Conservation (phyloP, 2,329 filamentous ascomycete genomes). For the Hymenoscyphus fructigenus region DNA sequence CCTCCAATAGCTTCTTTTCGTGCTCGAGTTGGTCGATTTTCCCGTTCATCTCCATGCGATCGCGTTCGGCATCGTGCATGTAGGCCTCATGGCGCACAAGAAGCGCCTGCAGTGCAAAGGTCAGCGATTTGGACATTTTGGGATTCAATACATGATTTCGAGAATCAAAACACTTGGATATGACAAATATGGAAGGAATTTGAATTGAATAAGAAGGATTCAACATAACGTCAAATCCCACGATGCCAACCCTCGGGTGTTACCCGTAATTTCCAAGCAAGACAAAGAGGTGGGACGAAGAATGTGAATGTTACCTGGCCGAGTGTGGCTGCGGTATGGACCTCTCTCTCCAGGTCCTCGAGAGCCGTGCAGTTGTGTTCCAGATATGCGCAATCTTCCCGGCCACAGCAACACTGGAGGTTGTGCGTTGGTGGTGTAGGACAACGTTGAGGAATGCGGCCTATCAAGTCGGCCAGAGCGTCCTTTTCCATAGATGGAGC, state of each 20-base stretch:
- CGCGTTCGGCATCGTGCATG: constrained; percentile 86
- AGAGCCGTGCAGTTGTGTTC: constrained; percentile 77
- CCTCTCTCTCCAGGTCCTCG: constrained; percentile 81
- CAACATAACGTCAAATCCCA: constrained; percentile 6
- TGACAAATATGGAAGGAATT: background rate
- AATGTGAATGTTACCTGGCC: constrained; percentile 74
- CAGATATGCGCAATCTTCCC: constrained; percentile 73
- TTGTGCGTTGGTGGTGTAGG: constrained; percentile 21
- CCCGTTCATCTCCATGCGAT: constrained; percentile 69
- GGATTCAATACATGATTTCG: constrained; percentile 1
- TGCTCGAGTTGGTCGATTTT: constrained; percentile 75
- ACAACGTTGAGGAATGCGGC: constrained; percentile 29
- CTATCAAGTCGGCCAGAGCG: constrained; percentile 28
- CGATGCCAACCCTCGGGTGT: background rate
- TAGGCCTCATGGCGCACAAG: constrained; percentile 91
- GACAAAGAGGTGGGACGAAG: constrained; percentile 26
- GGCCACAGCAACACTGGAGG: constrained; percentile 78
- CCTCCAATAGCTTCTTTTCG: constrained; percentile 72
- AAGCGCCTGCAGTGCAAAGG: constrained; percentile 76
- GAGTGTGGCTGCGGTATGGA: constrained; percentile 79
- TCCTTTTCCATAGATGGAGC: constrained; percentile 21
- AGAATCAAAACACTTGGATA: background rate
- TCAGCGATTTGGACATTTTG: constrained; percentile 54
- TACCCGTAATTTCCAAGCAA: constrained; percentile 19
- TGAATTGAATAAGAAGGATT: background rate